A percentile compares a stretch with the other conserved stretches of the same genome.
Evolutionary conservation across 2,329 filamentous ascomycete species (phyloP).

Genomic region (Aureobasidium subglaciale): DNA sequence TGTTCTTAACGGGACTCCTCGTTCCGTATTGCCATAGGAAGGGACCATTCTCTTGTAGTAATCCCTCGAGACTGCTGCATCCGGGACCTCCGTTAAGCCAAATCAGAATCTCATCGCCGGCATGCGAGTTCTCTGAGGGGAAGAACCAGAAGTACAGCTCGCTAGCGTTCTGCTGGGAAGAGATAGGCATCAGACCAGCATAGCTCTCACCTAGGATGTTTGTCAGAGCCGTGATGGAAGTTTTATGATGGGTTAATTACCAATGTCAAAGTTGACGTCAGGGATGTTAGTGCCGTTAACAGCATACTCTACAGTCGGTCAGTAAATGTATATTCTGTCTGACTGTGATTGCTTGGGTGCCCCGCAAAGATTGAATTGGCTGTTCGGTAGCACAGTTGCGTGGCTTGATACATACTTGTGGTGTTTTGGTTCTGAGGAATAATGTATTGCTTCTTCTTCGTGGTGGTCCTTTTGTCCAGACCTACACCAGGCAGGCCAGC

Average conservation of each 20-base stretch:
- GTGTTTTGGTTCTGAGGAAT: slow-evolving; percentile 38
- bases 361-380: no score
- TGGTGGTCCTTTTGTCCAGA: slow-evolving; percentile 6
- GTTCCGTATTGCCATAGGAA: slow-evolving; percentile 38
- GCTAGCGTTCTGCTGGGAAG: slow-evolving; percentile 36
- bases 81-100: slow-evolving; percentile 41
- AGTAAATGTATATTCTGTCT: no score
- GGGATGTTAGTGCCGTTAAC: slow-evolving; percentile 19
- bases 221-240: not conserved
- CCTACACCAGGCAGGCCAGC: not conserved
- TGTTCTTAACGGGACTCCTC: slow-evolving; percentile 38
- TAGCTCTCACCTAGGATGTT: slow-evolving; percentile 25
- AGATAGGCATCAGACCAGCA: slow-evolving; percentile 53
- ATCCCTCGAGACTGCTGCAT: slow-evolving; percentile 39
- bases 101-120: slow-evolving; percentile 43
- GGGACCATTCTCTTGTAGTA: slow-evolving; percentile 44
- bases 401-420: slow-evolving; percentile 32
- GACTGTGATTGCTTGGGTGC: no score
- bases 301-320: slow-evolving; percentile 15
- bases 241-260: slow-evolving; percentile 37
- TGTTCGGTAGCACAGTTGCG: no score
- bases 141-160: slow-evolving; percentile 50
- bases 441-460: slow-evolving; percentile 21
- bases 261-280: slow-evolving; percentile 41
- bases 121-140: slow-evolving; percentile 40